Evolutionary conservation across 495 filamentous ascomycete genomes (phyloP), one percentile per base, ranked within the genome.

Genomic region (Elasticomyces elasticus): DNA sequence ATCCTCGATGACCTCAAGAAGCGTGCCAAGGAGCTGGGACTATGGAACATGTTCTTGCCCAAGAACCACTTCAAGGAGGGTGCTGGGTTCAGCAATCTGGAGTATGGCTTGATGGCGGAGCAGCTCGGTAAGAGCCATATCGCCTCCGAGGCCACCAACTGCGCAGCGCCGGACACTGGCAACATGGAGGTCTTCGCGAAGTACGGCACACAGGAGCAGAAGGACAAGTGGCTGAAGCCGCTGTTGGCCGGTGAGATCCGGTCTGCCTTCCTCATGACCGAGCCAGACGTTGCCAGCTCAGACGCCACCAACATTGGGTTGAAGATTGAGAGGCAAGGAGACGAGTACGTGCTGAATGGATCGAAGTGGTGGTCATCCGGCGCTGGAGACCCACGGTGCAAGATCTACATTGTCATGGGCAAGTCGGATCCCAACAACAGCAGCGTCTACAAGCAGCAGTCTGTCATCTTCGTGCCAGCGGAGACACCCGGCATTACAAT

Each of bases 31-130:
- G 76, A 83, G 63, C 74, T 90, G n/a, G 92, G 92, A 0, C 75
- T 98, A 41, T 98, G 92, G 92, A 98, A 98, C 68, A 85, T 98
- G 81, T 98, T 98, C 76, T 70, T 98, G 55, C 85, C 91, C 43
- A 91, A 87, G 72, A 87, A 81, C 60, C 90, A 96, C 72, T 97
- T 95, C 77, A 85, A 81, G 57, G 86, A 96, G 70, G 91, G 89
- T 15, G 89, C 91, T 4, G 70, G 70, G n/a, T 72, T 72, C 58
- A 67, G 64, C 49, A 72, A 72, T 57, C 46, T 72, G 48, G 70
- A 72, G 54, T 72, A 72, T 55, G 70, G 70, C 6, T 51, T 72
- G 12, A 72, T 72, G 70, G 70, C 70, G 3, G 70, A 72, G 61
- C 64, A 65, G 51, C 49, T 72, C 55, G 70, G 70, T 53, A 71